Conservation (phyloP, 2,329 filamentous ascomycete genomes). For the Ceratocystis cubensis region DNA sequence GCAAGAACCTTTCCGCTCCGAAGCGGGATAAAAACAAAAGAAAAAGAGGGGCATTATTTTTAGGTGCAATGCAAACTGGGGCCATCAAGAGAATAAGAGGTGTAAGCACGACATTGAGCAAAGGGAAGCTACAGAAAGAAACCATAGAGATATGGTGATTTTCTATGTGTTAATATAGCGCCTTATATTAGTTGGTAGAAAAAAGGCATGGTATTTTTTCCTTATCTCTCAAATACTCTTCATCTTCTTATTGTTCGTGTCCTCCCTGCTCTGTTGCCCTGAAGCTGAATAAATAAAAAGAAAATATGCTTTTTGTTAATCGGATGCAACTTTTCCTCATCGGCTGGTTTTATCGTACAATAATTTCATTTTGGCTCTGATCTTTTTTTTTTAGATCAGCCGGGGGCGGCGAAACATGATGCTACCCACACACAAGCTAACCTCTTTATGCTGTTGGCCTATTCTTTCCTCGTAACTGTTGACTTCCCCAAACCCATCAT, state of each 20-base stretch:
- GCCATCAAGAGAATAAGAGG: too few relatives aligned
- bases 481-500: background rate
- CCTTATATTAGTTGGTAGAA: background rate
- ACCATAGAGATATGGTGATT: background rate
- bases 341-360: background rate
- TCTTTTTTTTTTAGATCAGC: background rate
- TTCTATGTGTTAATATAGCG: background rate
- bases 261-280: background rate
- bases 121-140: background rate
- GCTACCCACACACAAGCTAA: background rate
- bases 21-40: background rate
- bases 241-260: background rate
- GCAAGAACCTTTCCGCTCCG: background rate
- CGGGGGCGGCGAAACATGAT: background rate
- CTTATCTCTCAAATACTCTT: background rate
- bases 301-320: background rate
- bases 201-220: background rate
- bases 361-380: background rate
- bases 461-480: conserved; percentile 2
- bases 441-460: conserved; percentile 1
- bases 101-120: background rate
- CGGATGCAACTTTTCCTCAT: background rate
- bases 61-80: background rate
- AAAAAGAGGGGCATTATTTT: background rate
- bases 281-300: background rate